Conservation (phyloP, 768 basidiomycete species). For the Auricularia heimuer region DNA sequence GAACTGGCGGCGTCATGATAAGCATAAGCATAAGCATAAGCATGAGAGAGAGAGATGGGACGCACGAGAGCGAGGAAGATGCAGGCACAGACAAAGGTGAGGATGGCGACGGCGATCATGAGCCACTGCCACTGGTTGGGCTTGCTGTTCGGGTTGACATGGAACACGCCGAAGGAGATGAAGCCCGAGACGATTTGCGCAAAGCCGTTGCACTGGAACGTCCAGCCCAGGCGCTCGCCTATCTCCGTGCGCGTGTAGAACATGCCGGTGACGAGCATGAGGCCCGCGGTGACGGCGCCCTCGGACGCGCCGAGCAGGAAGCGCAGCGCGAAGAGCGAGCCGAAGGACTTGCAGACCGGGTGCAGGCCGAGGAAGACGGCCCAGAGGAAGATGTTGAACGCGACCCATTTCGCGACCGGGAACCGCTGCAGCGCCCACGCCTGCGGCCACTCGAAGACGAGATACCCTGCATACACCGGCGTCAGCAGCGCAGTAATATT, state of each 20-base stretch:
- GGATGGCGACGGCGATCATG: conserved; percentile 15
- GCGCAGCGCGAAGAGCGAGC: conserved; percentile 15
- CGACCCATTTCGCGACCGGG: conserved; percentile 15
- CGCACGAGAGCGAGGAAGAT: conserved; percentile 10
- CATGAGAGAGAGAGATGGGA: too few relatives aligned
- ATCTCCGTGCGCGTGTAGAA: conserved; percentile 16
- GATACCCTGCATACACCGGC: conserved; percentile 1
- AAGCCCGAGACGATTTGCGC: conserved; percentile 13
- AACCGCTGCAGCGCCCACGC: conserved; percentile 13
- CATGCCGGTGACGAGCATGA: conserved; percentile 16
- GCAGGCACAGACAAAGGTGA: conserved; percentile 11
- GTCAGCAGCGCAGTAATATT: background rate
- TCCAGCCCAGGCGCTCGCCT: conserved; percentile 15
- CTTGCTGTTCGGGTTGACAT: conserved; percentile 3
- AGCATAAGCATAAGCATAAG: too few relatives aligned
- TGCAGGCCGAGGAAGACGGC: conserved; percentile 16
- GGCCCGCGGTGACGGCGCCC: conserved; percentile 15
- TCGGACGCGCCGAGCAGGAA: conserved; percentile 15
- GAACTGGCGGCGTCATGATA: conserved; percentile 4
- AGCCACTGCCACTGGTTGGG: conserved; percentile 17
- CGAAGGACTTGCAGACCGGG: conserved; percentile 14
- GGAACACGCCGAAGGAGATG: conserved; percentile 13
- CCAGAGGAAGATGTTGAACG: conserved; percentile 15
- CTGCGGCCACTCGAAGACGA: conserved; percentile 14
- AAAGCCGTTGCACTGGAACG: conserved; percentile 16